Conservation (phyloP, 768 basidiomycete genomes). For the Chiua virens region DNA sequence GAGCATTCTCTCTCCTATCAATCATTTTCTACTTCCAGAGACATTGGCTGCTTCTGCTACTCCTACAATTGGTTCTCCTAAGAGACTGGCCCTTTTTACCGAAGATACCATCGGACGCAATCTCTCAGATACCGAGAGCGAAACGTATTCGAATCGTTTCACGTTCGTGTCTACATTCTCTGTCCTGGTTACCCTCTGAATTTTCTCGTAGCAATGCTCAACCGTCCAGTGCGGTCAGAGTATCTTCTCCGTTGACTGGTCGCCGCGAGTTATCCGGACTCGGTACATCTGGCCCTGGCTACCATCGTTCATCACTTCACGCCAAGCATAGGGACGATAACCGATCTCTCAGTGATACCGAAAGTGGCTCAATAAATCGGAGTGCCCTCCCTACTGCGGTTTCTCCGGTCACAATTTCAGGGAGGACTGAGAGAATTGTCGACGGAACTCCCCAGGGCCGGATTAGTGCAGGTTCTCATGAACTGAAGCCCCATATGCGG, state of each 20-base stretch:
- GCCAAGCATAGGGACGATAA: neutral
- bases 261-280: neutral
- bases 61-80: neutral
- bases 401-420: neutral
- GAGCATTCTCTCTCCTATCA: constrained; percentile 18
- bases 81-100: neutral
- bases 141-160: neutral
- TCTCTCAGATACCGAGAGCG: constrained; percentile 4
- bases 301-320: neutral
- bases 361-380: neutral
- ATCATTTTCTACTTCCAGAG: constrained; percentile 10
- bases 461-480: constrained; percentile 7
- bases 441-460: neutral
- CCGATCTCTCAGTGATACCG: neutral
- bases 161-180: constrained; percentile 9
- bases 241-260: constrained; percentile 14
- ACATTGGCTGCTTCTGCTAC: constrained; percentile 2
- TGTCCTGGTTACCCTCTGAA: constrained; percentile 6
- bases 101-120: neutral
- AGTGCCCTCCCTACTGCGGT: too few relatives aligned
- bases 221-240: neutral
- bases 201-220: constrained; percentile 4
- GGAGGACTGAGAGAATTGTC: neutral
- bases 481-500: constrained; percentile 9
- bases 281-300: neutral